Conservation (phyloP, 768 basidiomycete species). For the Cyathus striatus region DNA sequence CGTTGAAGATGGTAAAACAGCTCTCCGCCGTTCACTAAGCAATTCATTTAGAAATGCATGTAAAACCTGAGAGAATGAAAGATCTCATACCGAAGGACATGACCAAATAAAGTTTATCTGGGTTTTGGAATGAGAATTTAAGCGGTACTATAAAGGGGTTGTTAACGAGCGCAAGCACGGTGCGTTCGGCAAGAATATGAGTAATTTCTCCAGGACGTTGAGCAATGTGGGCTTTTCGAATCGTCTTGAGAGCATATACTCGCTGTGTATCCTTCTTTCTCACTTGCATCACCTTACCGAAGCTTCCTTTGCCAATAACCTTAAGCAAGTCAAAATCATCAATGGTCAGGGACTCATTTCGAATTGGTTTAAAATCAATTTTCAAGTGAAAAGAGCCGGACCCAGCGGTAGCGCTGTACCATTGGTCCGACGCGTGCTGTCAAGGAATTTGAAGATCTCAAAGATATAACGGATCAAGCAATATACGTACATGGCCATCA, state of each 20-base stretch:
- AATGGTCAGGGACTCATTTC: slow-evolving; percentile 84
- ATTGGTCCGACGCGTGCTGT: slow-evolving; percentile 84
- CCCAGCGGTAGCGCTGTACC: slow-evolving; percentile 81
- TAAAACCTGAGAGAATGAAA: slow-evolving; percentile 1
- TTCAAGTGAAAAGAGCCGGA: slow-evolving; percentile 93
- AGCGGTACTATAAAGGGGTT: slow-evolving; percentile 99
- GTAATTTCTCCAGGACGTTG: slow-evolving; percentile 95
- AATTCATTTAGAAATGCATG: slow-evolving; percentile 1
- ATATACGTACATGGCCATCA: slow-evolving; percentile 61
- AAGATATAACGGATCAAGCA: slow-evolving; percentile 3
- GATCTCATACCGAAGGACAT: slow-evolving; percentile 81
- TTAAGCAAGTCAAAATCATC: slow-evolving; percentile 96
- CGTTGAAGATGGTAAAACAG: slow-evolving; percentile 96
- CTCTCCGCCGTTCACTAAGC: slow-evolving; percentile 90
- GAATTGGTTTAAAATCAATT: slow-evolving; percentile 86
- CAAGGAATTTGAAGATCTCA: slow-evolving; percentile 8
- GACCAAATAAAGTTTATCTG: slow-evolving; percentile 94
- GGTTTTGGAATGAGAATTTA: slow-evolving; percentile 98
- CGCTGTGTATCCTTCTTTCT: slow-evolving; percentile 98
- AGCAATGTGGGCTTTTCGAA: slow-evolving; percentile 96
- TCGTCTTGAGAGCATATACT: slow-evolving; percentile 97
- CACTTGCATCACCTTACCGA: slow-evolving; percentile 99
- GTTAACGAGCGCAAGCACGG: slow-evolving; percentile 94
- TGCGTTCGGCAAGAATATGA: slow-evolving; percentile 95
- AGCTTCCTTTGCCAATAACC: slow-evolving; percentile 96